Percentiles rank a stretch among this genome's conserved stretches.
These are phyloP conservation scores for Aspergillus piperis DNA, from an alignment of 2,329 filamentous ascomycete genomes.

Conservation along the genomic window DNA sequence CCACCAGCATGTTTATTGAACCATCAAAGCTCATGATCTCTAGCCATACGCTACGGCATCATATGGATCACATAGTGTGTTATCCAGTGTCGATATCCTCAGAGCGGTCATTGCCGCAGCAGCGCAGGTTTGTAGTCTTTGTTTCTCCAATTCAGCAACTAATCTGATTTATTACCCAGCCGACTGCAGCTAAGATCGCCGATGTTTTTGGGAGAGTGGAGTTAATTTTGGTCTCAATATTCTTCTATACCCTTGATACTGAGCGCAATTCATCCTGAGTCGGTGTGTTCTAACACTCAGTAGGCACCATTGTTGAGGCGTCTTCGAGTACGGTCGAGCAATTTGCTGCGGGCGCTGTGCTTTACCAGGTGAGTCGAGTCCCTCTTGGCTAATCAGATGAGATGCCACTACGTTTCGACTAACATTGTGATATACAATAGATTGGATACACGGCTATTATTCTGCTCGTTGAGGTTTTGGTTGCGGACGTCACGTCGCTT, in stretches of 20 bases:
- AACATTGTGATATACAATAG: constrained; percentile 18
- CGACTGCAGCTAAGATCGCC: constrained; percentile 62
- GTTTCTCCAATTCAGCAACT: not conserved
- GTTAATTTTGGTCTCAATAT: constrained; percentile 55
- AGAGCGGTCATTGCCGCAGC: constrained; percentile 62
- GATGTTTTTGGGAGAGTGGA: constrained; percentile 65
- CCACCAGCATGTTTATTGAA: constrained; percentile 2
- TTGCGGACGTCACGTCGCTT: constrained; percentile 65
- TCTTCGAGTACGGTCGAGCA: constrained; percentile 50
- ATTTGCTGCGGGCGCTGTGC: constrained; percentile 60
- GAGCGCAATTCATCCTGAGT: not conserved
- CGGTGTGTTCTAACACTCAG: not conserved
- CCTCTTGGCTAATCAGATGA: no score
- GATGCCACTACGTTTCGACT: not conserved
- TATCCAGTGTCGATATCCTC: constrained; percentile 61
- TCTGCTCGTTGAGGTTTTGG: constrained; percentile 64
- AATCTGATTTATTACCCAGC: constrained; percentile 39
- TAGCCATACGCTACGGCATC: constrained; percentile 55
- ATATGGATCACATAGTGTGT: constrained; percentile 56
- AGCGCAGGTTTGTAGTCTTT: constrained; percentile 42
- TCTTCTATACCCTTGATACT: constrained; percentile 57
- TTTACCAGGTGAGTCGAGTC: constrained; percentile 52
- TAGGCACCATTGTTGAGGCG: constrained; percentile 59
- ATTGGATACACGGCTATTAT: constrained; percentile 65
- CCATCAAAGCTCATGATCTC: not conserved